These are phyloP conservation scores for Brassica hybrid DNA, from an alignment of 441 rosid genomes.

Conservation along the genomic window DNA sequence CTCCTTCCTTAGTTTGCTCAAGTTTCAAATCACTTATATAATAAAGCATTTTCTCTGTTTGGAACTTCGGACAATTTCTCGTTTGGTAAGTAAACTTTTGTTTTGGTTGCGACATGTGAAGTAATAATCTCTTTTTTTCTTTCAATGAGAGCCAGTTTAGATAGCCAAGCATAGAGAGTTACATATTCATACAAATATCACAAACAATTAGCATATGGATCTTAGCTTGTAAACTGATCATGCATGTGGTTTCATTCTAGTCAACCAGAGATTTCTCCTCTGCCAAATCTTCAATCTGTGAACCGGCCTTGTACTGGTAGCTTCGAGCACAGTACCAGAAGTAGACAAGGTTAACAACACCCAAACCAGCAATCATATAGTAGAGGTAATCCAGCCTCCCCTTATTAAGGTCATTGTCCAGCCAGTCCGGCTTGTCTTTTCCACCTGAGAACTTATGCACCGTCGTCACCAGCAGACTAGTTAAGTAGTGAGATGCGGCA, in stretches of 20 bases:
- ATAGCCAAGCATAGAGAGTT: neutral
- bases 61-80: neutral
- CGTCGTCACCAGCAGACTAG: constrained; percentile 52
- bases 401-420: constrained; percentile 51
- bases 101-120: neutral
- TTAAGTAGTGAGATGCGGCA: constrained; percentile 64
- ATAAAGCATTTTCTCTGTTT: neutral
- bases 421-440: constrained; percentile 54
- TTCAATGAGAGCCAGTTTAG: neutral
- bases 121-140: neutral
- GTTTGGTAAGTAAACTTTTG: neutral
- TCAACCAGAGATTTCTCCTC: neutral
- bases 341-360: constrained; percentile 51
- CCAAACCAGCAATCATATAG: constrained; percentile 56
- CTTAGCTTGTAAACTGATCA: neutral
- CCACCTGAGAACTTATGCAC: constrained; percentile 55
- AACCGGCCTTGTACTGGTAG: constrained; percentile 50
- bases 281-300: constrained; percentile 11
- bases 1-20: too few relatives aligned
- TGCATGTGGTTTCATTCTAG: neutral
- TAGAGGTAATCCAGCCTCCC: constrained; percentile 64
- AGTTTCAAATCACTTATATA: too few relatives aligned
- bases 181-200: constrained; percentile 16
- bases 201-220: neutral
- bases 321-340: constrained; percentile 50